These are phyloP conservation scores for Daldinia caldariorum DNA, from an alignment of 495 filamentous ascomycete species.

Conservation along the genomic window DNA sequence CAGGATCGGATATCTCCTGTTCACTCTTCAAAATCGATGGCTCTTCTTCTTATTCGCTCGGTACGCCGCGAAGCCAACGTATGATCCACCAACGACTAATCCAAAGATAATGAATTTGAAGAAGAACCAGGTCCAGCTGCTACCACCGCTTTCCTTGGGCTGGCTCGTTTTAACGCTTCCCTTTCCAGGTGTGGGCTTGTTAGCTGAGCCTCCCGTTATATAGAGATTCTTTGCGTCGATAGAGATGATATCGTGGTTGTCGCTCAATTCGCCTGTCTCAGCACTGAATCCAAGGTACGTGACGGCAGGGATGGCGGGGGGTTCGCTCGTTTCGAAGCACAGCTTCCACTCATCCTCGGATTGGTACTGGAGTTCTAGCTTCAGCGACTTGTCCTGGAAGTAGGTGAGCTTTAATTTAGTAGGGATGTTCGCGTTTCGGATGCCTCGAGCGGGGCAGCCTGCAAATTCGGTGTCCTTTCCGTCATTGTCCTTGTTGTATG, in stretches of 20 bases:
- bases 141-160: slow-evolving; percentile 61
- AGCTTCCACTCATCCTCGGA: slow-evolving; percentile 83
- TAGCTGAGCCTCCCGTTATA: slow-evolving; percentile 60
- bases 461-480: slow-evolving; percentile 93
- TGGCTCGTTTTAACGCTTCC: slow-evolving; percentile 50
- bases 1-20: slow-evolving; percentile 7
- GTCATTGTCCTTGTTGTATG: slow-evolving; percentile 93
- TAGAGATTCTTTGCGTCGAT: slow-evolving; percentile 92
- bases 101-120: slow-evolving; percentile 83
- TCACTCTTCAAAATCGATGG: slow-evolving; percentile 75
- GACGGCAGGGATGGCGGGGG: slow-evolving; percentile 84
- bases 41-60: slow-evolving; percentile 72
- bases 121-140: slow-evolving; percentile 93
- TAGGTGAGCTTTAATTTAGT: slow-evolving; percentile 92
- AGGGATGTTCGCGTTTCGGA: slow-evolving; percentile 78
- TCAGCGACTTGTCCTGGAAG: slow-evolving; percentile 93
- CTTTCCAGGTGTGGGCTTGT: slow-evolving; percentile 53
- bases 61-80: slow-evolving; percentile 86
- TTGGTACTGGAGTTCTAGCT: slow-evolving; percentile 94
- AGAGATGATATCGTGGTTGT: slow-evolving; percentile 97
- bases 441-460: slow-evolving; percentile 93
- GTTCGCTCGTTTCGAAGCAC: slow-evolving; percentile 82
- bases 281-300: slow-evolving; percentile 95
- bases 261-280: slow-evolving; percentile 94
- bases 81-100: slow-evolving; percentile 72